These are phyloP conservation scores for Ustilago cynodontis DNA, from an alignment of 1,284 basidiomycete species.

Conservation along the genomic window DNA sequence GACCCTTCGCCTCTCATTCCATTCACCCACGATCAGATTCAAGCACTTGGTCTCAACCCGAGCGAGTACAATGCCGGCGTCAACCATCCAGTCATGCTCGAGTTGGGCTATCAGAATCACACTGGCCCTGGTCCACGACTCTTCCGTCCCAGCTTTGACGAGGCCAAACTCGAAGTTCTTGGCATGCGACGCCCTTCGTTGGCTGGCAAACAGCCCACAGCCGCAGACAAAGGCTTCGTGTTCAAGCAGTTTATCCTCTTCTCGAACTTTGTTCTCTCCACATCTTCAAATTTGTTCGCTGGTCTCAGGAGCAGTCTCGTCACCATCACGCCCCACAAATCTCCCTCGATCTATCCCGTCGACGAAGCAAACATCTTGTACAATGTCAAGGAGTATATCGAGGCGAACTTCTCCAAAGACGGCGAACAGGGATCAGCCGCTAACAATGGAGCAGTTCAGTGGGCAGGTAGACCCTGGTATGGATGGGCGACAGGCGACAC, in stretches of 20 bases:
- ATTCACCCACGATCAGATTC: constrained; percentile 35
- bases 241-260: constrained; percentile 51
- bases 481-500: constrained; percentile 43
- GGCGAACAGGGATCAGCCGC: constrained; percentile 21
- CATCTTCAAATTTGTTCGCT: constrained; percentile 43
- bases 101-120: constrained; percentile 49
- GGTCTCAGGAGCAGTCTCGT: constrained; percentile 36
- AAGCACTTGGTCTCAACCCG: constrained; percentile 25
- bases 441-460: constrained; percentile 29
- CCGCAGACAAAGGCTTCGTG: constrained; percentile 40
- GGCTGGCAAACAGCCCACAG: constrained; percentile 21
- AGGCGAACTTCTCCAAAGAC: constrained; percentile 30
- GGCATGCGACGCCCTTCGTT: constrained; percentile 45
- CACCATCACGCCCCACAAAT: constrained; percentile 34
- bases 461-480: constrained; percentile 48
- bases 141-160: constrained; percentile 47
- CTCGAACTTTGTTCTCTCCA: constrained; percentile 28
- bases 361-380: constrained; percentile 37
- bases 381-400: constrained; percentile 48
- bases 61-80: constrained; percentile 23
- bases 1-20: constrained; percentile 44
- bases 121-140: constrained; percentile 45
- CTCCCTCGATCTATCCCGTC: constrained; percentile 31
- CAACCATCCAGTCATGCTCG: constrained; percentile 50
- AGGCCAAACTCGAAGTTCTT: constrained; percentile 52